A percentile compares a stretch with the other conserved stretches of the same genome.
phyloP scores from a whole-genome alignment of 192 early-diverging fungal species.

The Coemansia sp. region DNA sequence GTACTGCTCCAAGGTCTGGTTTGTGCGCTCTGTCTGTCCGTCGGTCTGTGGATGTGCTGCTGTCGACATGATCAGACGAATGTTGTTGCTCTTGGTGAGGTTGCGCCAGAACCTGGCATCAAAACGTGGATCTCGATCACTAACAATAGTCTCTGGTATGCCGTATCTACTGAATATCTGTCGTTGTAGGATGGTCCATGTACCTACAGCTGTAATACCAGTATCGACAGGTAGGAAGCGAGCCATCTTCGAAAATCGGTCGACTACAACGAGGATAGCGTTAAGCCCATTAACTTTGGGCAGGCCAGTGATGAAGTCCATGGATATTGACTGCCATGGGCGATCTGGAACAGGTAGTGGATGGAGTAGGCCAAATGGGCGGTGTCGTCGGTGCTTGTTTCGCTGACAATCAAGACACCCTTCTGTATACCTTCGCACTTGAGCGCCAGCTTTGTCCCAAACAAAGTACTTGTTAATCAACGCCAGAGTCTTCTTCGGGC shows the following conservation, averaged over 20 bases:
- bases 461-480: too few species aligned
- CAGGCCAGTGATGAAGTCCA: conserved; percentile 21
- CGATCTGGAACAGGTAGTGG: background rate
- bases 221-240: background rate
- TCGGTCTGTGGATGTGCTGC: conserved; percentile 3
- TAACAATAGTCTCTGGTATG: background rate
- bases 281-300: conserved; percentile 4
- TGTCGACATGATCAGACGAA: background rate
- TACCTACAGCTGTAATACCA: background rate
- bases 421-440: too few species aligned
- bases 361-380: background rate
- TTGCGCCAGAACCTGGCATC: background rate
- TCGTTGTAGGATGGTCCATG: background rate
- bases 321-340: conserved; percentile 12
- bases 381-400: background rate
- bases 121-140: background rate
- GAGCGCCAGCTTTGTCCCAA: too few species aligned
- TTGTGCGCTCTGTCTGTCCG: background rate
- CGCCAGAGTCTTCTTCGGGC: too few species aligned
- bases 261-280: conserved; percentile 13
- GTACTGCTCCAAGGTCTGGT: background rate
- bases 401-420: too few species aligned
- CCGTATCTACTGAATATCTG: background rate
- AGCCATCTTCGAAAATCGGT: conserved; percentile 6
- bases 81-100: background rate